Base-by-base conservation (phyloP, 805 yeast genomes). In the Candida xiaguanensis region DNA sequence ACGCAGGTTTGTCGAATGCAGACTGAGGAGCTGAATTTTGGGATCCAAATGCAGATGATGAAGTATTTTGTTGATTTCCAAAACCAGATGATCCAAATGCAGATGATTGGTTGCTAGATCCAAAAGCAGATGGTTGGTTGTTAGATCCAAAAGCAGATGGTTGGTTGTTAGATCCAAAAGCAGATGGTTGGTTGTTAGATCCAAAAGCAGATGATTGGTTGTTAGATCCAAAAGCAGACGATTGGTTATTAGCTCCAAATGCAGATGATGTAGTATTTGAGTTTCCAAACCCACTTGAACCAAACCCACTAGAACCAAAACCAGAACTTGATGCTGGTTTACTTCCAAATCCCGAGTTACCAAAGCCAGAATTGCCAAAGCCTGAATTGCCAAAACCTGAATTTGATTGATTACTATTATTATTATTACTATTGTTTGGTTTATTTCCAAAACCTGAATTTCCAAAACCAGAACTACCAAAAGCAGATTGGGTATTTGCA, bases 391-490 rank as follows among this genome's bases (percentile, higher is more conserved):
- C 51, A 41, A 44, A 46, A 4, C 41, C 38, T 5, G 40, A 5
- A 31, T 16, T 31, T 7, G 38, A 46, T 11, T 39, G 45, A 34
- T 42, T 36, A 8, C 40, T 33, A 39, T 22, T 4, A 38, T 11
- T 11, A 41, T 23, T 22, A 40, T 16, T 9, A 37, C 43, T 5
- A 48, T 24, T 1, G 58, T 59, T 52, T 55, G 31, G 25, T 16
- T 16, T 12, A 34, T 31, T 20, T 11, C 52, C 52, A 41, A 48
- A 48, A 14, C 45, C 48, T 18, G 39, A 20, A 14, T 16, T 24
- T 18, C 56, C 49, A 45, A 41, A 41, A 16, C 44, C 26, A 46
- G 42, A 27, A 44, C 47, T n/a, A 26, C 42, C 32, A 53, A 55
- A 42, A 39, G 45, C 40, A 15, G 40, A 31, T 9, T 33, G 32